Percentiles rank a stretch among this genome's conserved stretches.
phyloP scores from a whole-genome alignment of 768 basidiomycete genomes.

The Agaricus blazei region DNA sequence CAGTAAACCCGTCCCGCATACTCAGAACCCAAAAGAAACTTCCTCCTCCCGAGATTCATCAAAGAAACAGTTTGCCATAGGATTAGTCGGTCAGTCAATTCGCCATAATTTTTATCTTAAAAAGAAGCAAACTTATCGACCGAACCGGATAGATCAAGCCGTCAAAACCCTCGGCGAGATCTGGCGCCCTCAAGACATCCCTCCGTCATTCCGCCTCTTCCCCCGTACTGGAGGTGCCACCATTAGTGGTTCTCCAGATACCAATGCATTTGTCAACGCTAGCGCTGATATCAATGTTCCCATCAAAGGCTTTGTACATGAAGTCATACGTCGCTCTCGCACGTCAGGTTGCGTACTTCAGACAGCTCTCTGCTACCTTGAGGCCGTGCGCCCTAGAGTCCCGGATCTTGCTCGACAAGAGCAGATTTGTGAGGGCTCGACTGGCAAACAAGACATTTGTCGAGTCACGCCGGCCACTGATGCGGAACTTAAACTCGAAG shows the following conservation, averaged over 20 bases:
- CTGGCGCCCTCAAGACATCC: slow-evolving; percentile 77
- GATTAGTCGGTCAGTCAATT: slow-evolving; percentile 60
- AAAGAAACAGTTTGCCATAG: slow-evolving; percentile 64
- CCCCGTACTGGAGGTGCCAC: slow-evolving; percentile 7
- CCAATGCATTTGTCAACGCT: slow-evolving; percentile 27
- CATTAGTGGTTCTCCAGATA: slow-evolving; percentile 4
- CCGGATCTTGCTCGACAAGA: slow-evolving; percentile 57
- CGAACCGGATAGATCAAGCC: slow-evolving; percentile 57
- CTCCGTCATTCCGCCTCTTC: slow-evolving; percentile 35
- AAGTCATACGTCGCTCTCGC: slow-evolving; percentile 81
- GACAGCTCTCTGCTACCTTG: slow-evolving; percentile 83
- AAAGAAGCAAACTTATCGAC: slow-evolving; percentile 4
- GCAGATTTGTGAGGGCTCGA: slow-evolving; percentile 35
- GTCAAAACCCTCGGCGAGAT: slow-evolving; percentile 74
- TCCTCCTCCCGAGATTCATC: slow-evolving; percentile 15
- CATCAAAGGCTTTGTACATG: slow-evolving; percentile 78
- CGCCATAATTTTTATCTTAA: not conserved
- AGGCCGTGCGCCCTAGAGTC: slow-evolving; percentile 71
- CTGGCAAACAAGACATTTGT: slow-evolving; percentile 35
- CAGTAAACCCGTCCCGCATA: slow-evolving; percentile 21
- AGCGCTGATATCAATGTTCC: slow-evolving; percentile 33
- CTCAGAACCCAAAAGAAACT: slow-evolving; percentile 9
- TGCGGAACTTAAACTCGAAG: slow-evolving; percentile 35
- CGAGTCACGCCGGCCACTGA: slow-evolving; percentile 38
- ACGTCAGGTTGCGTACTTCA: slow-evolving; percentile 83